A percentile compares a stretch with the other conserved stretches of the same genome.
These are phyloP conservation scores for Solanum hybrid DNA, from an alignment of 305 asterid species.

Conservation along the genomic window DNA sequence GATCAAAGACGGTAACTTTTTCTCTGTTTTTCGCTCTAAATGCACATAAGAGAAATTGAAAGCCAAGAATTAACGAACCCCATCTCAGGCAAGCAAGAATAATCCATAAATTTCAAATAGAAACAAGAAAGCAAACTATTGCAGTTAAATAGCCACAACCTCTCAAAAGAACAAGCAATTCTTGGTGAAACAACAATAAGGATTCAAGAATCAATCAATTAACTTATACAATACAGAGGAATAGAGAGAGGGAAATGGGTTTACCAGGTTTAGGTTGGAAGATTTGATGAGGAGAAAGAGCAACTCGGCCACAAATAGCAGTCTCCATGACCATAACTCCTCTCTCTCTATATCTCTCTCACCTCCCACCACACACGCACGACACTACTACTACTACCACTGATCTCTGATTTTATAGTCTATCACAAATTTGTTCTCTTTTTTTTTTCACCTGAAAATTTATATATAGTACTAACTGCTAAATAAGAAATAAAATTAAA, in stretches of 20 bases:
- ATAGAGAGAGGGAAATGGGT: not conserved
- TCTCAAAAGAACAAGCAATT: not conserved
- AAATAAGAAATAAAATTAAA: not conserved
- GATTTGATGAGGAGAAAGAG: slow-evolving; percentile 53
- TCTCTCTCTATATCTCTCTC: slow-evolving; percentile 5
- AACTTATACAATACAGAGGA: not conserved
- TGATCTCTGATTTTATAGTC: not conserved
- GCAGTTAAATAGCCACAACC: not conserved
- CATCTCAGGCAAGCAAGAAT: not conserved
- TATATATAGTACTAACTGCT: not conserved
- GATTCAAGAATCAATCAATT: not conserved
- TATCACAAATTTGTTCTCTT: not conserved
- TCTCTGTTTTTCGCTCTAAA: not conserved
- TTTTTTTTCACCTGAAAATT: not conserved
- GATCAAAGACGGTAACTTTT: not conserved
- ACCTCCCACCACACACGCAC: slow-evolving; percentile 11
- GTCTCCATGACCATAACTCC: slow-evolving; percentile 49
- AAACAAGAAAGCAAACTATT: not conserved
- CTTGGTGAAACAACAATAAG: not conserved
- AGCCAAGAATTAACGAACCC: not conserved
- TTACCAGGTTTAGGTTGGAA: slow-evolving; percentile 41
- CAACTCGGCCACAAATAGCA: slow-evolving; percentile 55
- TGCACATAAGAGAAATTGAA: not conserved
- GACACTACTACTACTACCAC: not conserved
- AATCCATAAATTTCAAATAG: not conserved